Evolutionary conservation across 768 basidiomycete species (phyloP), one percentile per base, ranked within the genome.

Genomic region (Hypholoma fasciculare): DNA sequence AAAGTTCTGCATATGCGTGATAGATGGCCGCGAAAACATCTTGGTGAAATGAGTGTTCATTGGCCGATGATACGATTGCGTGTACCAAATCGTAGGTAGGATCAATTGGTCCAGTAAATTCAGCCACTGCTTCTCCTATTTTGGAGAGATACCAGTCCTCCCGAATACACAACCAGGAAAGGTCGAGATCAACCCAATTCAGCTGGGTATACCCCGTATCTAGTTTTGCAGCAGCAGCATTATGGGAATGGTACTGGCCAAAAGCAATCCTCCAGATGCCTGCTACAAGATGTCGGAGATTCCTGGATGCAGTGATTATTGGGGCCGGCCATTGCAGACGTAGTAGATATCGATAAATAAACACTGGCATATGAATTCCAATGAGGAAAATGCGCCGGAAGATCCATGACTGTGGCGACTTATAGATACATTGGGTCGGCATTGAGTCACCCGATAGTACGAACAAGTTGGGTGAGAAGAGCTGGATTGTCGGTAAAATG

Each of bases 321-420:
- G 27, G 27, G 27, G 27, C 27, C 7, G 27, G 27, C 27, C 27
- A 30, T 30, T 7, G 27, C 27, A 30, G 7, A 30, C 27, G 27
- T 30, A 4, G 3, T 7, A 30, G n/a, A n/a, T n/a, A n/a, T n/a
- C n/a, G n/a, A n/a, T n/a, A n/a, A n/a, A n/a, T n/a, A n/a, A 30
- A 7, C 3, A 30, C 27, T 53, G 52, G 7, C 12, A 34, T 53
- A 5, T 17, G 23, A 7, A n/a, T 44, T 34, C 40, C 42, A 38
- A 42, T n/a, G 39, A 53, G 8, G 42, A 42, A 53, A 30, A 53
- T 20, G 7, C 42, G 52, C 7, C 39, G 40, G 17, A 53, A 53
- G 23, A 42, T 42, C 52, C 52, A 53, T 44, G 52, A 53, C 30
- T 53, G 52, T 8, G 52, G 52, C 8, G 52, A 53, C 42, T 53